Evolutionary conservation across 345 rosid species (phyloP).

Genomic region (Gossypium longicalyx): DNA sequence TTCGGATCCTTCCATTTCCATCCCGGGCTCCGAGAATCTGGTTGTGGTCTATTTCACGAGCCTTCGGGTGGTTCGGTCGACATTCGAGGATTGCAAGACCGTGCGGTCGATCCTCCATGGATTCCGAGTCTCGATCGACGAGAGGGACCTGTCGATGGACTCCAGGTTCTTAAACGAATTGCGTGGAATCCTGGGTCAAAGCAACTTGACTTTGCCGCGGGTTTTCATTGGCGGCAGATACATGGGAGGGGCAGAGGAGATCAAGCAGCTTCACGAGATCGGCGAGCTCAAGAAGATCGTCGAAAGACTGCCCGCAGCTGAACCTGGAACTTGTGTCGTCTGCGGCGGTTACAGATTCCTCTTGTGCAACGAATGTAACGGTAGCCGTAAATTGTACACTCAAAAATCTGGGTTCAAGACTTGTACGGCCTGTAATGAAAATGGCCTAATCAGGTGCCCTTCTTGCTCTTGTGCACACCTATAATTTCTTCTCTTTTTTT

Average conservation of each 20-base stretch:
- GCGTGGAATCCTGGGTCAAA: constrained; percentile 28
- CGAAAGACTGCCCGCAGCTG: constrained; percentile 48
- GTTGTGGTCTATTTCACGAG: constrained; percentile 79
- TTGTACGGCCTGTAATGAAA: constrained; percentile 72
- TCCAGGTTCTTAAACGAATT: constrained; percentile 55
- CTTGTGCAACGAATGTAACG: constrained; percentile 59
- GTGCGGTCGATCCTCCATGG: constrained; percentile 67
- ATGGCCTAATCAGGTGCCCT: constrained; percentile 85
- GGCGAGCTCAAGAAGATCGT: constrained; percentile 85
- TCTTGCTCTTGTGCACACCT: constrained; percentile 51
- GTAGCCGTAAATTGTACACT: constrained; percentile 70
- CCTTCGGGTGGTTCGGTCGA: constrained; percentile 66
- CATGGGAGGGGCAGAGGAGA: constrained; percentile 84
- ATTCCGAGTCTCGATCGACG: constrained; percentile 69
- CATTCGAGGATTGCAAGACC: constrained; percentile 65
- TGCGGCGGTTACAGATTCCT: constrained; percentile 70
- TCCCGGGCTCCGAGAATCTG: constrained; percentile 52
- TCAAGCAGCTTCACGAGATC: constrained; percentile 58
- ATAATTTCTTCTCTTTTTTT: background rate
- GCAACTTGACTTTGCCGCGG: constrained; percentile 47
- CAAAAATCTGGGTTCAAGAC: constrained; percentile 63
- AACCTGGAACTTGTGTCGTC: constrained; percentile 40
- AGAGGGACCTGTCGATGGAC: constrained; percentile 90
- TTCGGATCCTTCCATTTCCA: constrained; percentile 23
- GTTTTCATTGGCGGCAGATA: constrained; percentile 83